These are phyloP conservation scores for Dioszegia aurantiaca DNA, from an alignment of 768 basidiomycete species.

Conservation along the genomic window DNA sequence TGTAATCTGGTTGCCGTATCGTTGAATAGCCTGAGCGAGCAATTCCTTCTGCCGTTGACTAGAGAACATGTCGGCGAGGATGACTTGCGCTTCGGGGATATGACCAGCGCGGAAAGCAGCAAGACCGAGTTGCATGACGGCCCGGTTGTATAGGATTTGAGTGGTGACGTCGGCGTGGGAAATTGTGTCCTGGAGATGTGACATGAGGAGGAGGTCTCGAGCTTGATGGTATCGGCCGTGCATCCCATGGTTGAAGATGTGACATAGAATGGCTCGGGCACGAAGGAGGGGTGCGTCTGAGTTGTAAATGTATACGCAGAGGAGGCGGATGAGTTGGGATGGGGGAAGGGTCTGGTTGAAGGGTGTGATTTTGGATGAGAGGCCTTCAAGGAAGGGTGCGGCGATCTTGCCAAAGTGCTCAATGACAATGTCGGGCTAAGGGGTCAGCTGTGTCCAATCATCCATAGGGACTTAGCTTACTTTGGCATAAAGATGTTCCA, in stretches of 20 bases:
- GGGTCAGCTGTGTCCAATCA: slow-evolving; percentile 4
- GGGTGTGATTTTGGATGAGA: slow-evolving; percentile 61
- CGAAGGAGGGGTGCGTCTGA: slow-evolving; percentile 85
- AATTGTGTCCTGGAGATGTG: slow-evolving; percentile 93
- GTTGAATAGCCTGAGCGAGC: slow-evolving; percentile 91
- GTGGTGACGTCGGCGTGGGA: slow-evolving; percentile 94
- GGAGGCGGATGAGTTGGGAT: slow-evolving; percentile 74
- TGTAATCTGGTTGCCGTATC: slow-evolving; percentile 68
- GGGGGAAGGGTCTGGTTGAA: slow-evolving; percentile 56
- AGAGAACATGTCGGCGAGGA: slow-evolving; percentile 89
- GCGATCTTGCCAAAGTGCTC: slow-evolving; percentile 78
- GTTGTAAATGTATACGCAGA: slow-evolving; percentile 90
- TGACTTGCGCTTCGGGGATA: slow-evolving; percentile 89
- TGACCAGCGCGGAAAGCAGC: slow-evolving; percentile 94
- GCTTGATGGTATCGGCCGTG: slow-evolving; percentile 96
- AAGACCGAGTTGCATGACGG: slow-evolving; percentile 92
- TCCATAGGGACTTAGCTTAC: slow-evolving; percentile 54
- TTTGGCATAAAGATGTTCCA: slow-evolving; percentile 99
- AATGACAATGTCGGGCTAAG: slow-evolving; percentile 85
- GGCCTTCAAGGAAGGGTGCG: slow-evolving; percentile 54
- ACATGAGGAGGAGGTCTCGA: slow-evolving; percentile 98
- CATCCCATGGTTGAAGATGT: slow-evolving; percentile 94
- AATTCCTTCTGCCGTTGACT: slow-evolving; percentile 97
- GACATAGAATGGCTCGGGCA: slow-evolving; percentile 93
- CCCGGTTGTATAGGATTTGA: slow-evolving; percentile 96